Evolutionary conservation across 2,329 filamentous ascomycete genomes (phyloP), one percentile per base, ranked within the genome.

Genomic region (Daldinia eschscholtzii): DNA sequence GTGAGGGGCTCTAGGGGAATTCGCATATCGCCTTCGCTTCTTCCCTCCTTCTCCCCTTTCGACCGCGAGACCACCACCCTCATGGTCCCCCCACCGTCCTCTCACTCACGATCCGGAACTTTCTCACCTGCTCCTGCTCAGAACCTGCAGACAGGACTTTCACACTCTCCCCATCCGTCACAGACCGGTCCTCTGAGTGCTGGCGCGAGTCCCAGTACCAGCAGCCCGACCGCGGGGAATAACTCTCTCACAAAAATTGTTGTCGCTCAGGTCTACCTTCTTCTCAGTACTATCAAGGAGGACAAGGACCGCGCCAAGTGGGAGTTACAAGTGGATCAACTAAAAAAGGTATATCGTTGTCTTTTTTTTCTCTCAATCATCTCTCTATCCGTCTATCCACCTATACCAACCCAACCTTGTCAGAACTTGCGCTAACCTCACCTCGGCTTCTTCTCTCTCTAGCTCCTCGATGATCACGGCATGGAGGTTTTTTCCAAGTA

Each of bases 401-500:
- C 15, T 42, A 42, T 18, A 50, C 23, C 6, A 50, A 9, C 15
- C 26, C 46, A 30, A 50, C 46, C 26, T 30, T 4, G 15, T 50
- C 7, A 18, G 26, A 33, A 52, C 26, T 44, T 12, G n/a, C 46
- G 56, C 72, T 76, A 48, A 76, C 62, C 20, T 67, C 35, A 41
- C 30, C 44, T 18, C 28, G 3, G 26, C 39, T 56, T 13, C 10
- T 37, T 70, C 18, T 72, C 39, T 28, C 39, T 70, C n/a, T 72
- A 97, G 93, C 90, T 98, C 80, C 92, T 98, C 84, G 91, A 97
- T 89, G 94, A 95, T 77, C 91, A 97, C 94, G 94, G 94, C 79
- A 99, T 99, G 95, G 97, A 99, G 87, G 94, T 98, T 79, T 98
- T 94, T 81, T 91, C 93, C 68, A 97, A 94, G 85, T 98, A 96